A percentile compares a stretch with the other conserved stretches of the same genome.
These are phyloP conservation scores for Wallacemonas sp. DNA, from an alignment of 208 protist species.

Conservation along the genomic window DNA sequence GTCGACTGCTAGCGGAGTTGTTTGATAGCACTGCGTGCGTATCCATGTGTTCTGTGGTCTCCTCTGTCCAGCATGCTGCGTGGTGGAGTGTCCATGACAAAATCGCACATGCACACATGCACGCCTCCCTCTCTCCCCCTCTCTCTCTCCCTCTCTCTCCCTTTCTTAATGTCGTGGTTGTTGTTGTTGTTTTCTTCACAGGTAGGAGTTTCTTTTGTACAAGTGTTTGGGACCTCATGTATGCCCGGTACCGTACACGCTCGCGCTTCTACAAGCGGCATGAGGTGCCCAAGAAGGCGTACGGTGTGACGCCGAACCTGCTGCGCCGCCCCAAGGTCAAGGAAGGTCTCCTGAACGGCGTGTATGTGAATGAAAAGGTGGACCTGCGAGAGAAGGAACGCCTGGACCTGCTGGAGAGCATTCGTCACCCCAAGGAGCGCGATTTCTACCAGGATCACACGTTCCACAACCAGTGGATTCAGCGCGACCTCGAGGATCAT, in stretches of 20 bases:
- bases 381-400: slow-evolving; percentile 81
- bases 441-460: slow-evolving; percentile 94
- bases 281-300: slow-evolving; percentile 53
- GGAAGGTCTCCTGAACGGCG: slow-evolving; percentile 57
- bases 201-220: background rate
- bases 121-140: slow-evolving; percentile 3
- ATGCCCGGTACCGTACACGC: slow-evolving; percentile 81
- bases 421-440: slow-evolving; percentile 83
- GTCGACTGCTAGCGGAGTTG: too few species aligned
- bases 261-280: slow-evolving; percentile 83
- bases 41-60: too few species aligned
- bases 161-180: too few species aligned
- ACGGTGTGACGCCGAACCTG: slow-evolving; percentile 68
- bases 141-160: background rate
- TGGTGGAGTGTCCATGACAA: too few species aligned
- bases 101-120: background rate
- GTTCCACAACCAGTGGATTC: slow-evolving; percentile 90
- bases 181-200: background rate
- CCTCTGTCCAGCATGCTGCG: too few species aligned
- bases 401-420: slow-evolving; percentile 77
- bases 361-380: slow-evolving; percentile 73
- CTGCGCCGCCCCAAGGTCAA: slow-evolving; percentile 74
- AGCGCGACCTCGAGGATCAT: slow-evolving; percentile 70
- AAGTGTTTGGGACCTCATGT: slow-evolving; percentile 42
- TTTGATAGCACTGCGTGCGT: too few species aligned